These are phyloP conservation scores for Trifolium fragiferum DNA, from an alignment of 306 rosid genomes.

Conservation along the genomic window DNA sequence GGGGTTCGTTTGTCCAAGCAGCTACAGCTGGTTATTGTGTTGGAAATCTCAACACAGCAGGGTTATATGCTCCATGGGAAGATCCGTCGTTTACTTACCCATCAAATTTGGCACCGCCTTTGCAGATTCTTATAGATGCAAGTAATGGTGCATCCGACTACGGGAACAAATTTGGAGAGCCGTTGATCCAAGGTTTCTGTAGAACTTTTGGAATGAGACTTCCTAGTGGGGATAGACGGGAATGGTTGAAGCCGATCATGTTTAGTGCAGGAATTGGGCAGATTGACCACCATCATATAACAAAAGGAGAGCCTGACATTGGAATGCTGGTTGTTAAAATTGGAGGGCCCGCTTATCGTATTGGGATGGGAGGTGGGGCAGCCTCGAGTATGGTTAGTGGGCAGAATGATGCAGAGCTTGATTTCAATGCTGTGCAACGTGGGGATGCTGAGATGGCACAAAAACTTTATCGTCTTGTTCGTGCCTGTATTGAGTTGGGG, in stretches of 20 bases:
- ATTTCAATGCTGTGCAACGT: conserved; percentile 94
- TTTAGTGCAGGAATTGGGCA: conserved; percentile 94
- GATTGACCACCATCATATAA: conserved; percentile 79
- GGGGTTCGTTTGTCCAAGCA: conserved; percentile 89
- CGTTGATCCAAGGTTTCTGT: conserved; percentile 94
- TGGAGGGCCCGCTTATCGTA: conserved; percentile 98
- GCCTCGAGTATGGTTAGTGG: conserved; percentile 99
- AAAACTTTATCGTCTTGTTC: conserved; percentile 88
- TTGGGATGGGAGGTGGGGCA: conserved; percentile 98
- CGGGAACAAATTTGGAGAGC: conserved; percentile 98
- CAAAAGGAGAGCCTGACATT: conserved; percentile 83
- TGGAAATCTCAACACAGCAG: conserved; percentile 79
- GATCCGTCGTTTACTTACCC: conserved; percentile 81
- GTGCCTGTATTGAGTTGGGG: conserved; percentile 94
- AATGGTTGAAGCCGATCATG: conserved; percentile 99
- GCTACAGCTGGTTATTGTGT: conserved; percentile 97
- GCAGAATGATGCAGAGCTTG: conserved; percentile 93
- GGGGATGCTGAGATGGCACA: conserved; percentile 99
- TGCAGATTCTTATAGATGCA: conserved; percentile 84
- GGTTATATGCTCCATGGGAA: conserved; percentile 90
- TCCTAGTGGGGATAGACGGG: conserved; percentile 90
- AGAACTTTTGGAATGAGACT: conserved; percentile 96
- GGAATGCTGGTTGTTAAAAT: conserved; percentile 92
- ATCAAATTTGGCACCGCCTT: conserved; percentile 83
- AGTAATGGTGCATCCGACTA: conserved; percentile 96